Conservation (phyloP, 75 land plant species). For the Pseudotsuga menziesii region DNA sequence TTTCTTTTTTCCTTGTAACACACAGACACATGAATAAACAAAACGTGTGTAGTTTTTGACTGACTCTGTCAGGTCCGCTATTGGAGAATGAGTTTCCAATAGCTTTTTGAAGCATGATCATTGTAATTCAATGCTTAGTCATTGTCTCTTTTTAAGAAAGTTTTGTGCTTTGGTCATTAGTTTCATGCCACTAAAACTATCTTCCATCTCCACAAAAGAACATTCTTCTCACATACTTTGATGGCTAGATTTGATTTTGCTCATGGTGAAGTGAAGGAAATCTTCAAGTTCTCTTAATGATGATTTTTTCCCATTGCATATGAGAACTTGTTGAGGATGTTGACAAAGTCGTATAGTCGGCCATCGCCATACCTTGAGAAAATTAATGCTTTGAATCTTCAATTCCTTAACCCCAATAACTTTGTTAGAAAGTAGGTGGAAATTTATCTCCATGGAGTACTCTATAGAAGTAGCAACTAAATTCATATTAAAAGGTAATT, state of each 20-base stretch:
- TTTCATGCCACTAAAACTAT: conserved; percentile 5
- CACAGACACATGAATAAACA: neutral
- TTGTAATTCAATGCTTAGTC: neutral
- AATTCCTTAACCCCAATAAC: neutral
- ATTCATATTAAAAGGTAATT: too few relatives aligned
- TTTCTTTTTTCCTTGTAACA: neutral
- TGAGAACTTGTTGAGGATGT: too few relatives aligned
- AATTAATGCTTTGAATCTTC: neutral
- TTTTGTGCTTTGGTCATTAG: conserved; percentile 5
- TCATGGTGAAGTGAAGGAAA: neutral
- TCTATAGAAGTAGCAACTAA: too few relatives aligned
- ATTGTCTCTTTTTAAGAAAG: neutral
- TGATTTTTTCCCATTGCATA: too few relatives aligned
- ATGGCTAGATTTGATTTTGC: neutral
- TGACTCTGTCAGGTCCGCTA: neutral
- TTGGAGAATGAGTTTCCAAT: neutral
- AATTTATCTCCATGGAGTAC: too few relatives aligned
- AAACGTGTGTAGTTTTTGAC: neutral
- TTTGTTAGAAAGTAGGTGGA: neutral
- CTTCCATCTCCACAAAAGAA: neutral
- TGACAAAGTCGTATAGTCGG: neutral
- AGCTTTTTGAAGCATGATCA: neutral
- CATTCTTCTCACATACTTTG: neutral
- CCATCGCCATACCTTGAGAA: neutral
- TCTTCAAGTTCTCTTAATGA: conserved; percentile 3